Evolutionary conservation across 805 yeast genomes (phyloP), one percentile per base, ranked within the genome.

Genomic region (Candida silvicultrix): DNA sequence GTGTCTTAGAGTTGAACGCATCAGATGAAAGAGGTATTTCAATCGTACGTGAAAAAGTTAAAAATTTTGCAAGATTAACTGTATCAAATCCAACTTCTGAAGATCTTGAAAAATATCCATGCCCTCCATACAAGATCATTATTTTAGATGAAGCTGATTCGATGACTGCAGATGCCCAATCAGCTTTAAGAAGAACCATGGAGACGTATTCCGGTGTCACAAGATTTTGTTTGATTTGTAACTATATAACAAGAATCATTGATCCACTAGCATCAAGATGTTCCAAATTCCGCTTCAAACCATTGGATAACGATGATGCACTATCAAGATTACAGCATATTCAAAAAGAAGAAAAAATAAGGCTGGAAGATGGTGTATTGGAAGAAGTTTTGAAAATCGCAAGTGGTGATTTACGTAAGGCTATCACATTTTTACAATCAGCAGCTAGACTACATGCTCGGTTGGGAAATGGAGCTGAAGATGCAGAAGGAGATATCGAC

Each of bases 201-300:
- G 97, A 89, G 61, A 86, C 83, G 4, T 90, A 87, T 65, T 85
- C 98, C 1, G 77, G 79, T 36, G 89, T 89, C 44, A 87, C 99
- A 2, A 76, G 99, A 56, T 94, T 94, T 67, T 94, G 98, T 64
- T 69, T 94, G 49, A 85, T 94, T 43, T 94, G 99, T 73, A 94
- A 94, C 63, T 94, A 94, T 67, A 94, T 94, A 51, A 94, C 99
- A 2, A 75, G 98, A 48, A 94, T 94, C 55, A 94, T 94, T 51
- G 98, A 92, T 57, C 99, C 99, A 2, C 69, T 94, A 48, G 97
- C 98, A 5, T 88, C 96, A 42, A 77, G 99, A 62, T 94, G 99
- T 67, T 88, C 97, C 37, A 94, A 94, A 64, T 94, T 94, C 65
- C 73, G 99, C 55, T 94, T 94, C 70, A 82, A 82, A 56, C 79